phyloP scores from a whole-genome alignment of 164 flowering plant species.

The Pachysandra terminalis region DNA sequence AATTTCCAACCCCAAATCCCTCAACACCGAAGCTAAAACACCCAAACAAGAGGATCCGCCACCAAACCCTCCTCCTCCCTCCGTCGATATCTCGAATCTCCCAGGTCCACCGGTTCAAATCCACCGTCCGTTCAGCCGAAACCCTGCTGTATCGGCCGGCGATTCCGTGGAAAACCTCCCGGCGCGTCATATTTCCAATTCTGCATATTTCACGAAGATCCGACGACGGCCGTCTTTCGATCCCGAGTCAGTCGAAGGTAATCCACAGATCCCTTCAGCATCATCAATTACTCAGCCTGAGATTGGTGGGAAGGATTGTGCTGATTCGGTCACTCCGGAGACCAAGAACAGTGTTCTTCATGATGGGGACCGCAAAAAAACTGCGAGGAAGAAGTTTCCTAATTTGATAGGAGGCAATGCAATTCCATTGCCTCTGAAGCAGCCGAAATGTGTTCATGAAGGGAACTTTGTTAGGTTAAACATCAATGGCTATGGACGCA shows the following conservation, averaged over 20 bases:
- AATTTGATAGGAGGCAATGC: slow-evolving; percentile 45
- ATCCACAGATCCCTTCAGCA: slow-evolving; percentile 4
- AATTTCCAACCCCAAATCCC: slow-evolving; percentile 8
- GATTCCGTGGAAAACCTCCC: slow-evolving; percentile 31
- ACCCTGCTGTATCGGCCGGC: slow-evolving; percentile 5
- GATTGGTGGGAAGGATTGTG: not conserved
- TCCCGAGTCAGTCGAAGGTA: slow-evolving; percentile 28
- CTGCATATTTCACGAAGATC: slow-evolving; percentile 46
- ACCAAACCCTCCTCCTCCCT: slow-evolving; percentile 11
- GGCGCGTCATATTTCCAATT: slow-evolving; percentile 43
- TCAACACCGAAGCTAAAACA: slow-evolving; percentile 16
- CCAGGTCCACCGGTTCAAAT: slow-evolving; percentile 39
- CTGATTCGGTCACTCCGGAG: slow-evolving; percentile 5
- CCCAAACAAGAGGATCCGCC: slow-evolving; percentile 6
- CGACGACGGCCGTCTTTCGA: slow-evolving; percentile 24
- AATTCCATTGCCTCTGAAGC: slow-evolving; percentile 25
- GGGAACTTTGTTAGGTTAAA: slow-evolving; percentile 90
- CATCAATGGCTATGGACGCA: slow-evolving; percentile 57
- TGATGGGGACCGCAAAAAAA: slow-evolving; percentile 15
- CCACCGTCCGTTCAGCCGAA: slow-evolving; percentile 17
- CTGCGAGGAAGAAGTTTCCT: slow-evolving; percentile 30
- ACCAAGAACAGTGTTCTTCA: slow-evolving; percentile 3
- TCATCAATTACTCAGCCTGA: slow-evolving; percentile 7
- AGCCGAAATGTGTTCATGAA: slow-evolving; percentile 44
- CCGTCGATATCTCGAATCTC: slow-evolving; percentile 4